These are phyloP conservation scores for Pichia thaimueangensis DNA, from an alignment of 805 yeast species.

Conservation along the genomic window DNA sequence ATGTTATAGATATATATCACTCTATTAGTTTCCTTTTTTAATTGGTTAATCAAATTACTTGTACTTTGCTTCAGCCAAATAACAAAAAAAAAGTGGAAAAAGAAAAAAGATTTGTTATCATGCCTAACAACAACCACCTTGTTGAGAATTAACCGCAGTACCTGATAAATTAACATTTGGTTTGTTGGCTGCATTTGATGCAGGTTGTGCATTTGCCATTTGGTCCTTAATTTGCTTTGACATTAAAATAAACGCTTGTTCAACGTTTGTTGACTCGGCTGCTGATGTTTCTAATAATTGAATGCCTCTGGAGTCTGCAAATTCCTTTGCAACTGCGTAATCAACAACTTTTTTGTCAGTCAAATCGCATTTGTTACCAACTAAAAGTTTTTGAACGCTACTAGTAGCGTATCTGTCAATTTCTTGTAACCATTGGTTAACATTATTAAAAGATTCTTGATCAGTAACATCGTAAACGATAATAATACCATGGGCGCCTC, in stretches of 20 bases:
- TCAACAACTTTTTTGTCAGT: conserved; percentile 93
- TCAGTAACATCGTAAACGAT: conserved; percentile 98
- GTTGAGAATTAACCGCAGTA: conserved; percentile 44
- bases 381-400: conserved; percentile 91
- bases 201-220: conserved; percentile 63
- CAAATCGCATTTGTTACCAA: conserved; percentile 94
- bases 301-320: conserved; percentile 90
- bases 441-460: conserved; percentile 92
- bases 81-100: neutral
- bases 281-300: conserved; percentile 97
- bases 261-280: conserved; percentile 90
- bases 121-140: conserved; percentile 43
- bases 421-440: conserved; percentile 97
- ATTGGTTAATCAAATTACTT: no score
- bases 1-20: no score
- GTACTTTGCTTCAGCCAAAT: neutral
- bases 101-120: neutral
- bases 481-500: conserved; percentile 98
- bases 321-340: conserved; percentile 92
- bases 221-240: conserved; percentile 96
- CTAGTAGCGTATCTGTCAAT: conserved; percentile 98
- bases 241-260: conserved; percentile 97
- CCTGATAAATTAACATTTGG: conserved; percentile 70
- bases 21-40: no score
- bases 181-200: conserved; percentile 37